phyloP scores from a whole-genome alignment of 106 monocot genomes.

The Apostasia shenzhenica region DNA sequence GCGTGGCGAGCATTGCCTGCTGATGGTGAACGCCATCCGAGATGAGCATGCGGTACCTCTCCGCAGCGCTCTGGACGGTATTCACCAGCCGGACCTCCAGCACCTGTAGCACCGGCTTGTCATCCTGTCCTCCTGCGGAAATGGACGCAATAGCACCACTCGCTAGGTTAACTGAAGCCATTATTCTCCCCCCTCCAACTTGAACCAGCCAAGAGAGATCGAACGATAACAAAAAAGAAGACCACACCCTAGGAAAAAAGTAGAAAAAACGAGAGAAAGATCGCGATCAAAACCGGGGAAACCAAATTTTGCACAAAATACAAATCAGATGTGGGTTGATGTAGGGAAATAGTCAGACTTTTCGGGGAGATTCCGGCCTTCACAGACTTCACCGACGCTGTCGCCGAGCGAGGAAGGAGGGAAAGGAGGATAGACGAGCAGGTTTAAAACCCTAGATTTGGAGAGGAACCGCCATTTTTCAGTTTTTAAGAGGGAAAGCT shows the following conservation, averaged over 20 bases:
- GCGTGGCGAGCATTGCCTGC: conserved; percentile 82
- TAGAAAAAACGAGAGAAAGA: neutral
- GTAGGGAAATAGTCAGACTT: too few relatives aligned
- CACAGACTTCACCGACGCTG: neutral
- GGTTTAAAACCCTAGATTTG: conserved; percentile 4
- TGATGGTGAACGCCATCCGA: conserved; percentile 50
- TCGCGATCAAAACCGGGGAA: neutral
- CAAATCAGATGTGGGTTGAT: neutral
- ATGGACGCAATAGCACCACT: conserved; percentile 30
- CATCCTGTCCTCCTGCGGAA: conserved; percentile 24
- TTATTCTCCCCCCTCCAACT: neutral
- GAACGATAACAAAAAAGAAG: neutral
- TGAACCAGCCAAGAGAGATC: neutral
- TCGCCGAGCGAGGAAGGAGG: neutral
- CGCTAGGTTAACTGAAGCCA: conserved; percentile 17
- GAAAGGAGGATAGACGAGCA: neutral
- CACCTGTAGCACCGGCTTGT: conserved; percentile 58
- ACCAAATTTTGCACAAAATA: neutral
- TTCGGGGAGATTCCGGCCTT: neutral
- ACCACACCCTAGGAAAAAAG: neutral
- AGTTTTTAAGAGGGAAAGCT: conserved; percentile 3
- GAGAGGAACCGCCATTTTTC: conserved; percentile 7
- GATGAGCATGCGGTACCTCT: conserved; percentile 63
- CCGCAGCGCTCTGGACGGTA: conserved; percentile 33
- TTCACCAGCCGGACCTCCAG: conserved; percentile 38